Conservation (phyloP, 805 yeast genomes). For the Metschnikowia shivogae region DNA sequence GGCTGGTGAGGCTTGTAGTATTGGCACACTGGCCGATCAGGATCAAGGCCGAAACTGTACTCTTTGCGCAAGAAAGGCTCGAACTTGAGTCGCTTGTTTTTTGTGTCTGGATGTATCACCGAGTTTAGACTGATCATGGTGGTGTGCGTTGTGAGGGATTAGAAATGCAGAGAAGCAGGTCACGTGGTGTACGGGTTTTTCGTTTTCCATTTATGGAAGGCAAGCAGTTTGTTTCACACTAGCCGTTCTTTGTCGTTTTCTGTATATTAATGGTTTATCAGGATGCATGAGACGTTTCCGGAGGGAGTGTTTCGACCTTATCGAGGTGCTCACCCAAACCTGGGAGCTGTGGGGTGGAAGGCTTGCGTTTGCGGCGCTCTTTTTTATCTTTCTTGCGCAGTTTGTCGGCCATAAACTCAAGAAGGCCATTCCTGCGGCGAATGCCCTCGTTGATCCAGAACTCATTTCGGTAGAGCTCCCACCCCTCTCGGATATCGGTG, state of each 20-base stretch:
- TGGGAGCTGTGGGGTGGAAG: slow-evolving; percentile 10
- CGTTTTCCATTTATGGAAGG: slow-evolving; percentile 29
- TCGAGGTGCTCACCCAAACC: slow-evolving; percentile 10
- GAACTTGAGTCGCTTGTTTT: slow-evolving; percentile 50
- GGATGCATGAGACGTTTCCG: slow-evolving; percentile 3
- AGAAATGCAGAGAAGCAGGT: neutral
- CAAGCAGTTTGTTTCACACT: slow-evolving; percentile 11
- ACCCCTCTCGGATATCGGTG: slow-evolving; percentile 81
- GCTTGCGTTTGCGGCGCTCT: slow-evolving; percentile 28
- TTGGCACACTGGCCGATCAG: slow-evolving; percentile 80
- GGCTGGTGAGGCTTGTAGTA: slow-evolving; percentile 55
- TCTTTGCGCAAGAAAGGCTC: slow-evolving; percentile 81
- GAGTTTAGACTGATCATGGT: slow-evolving; percentile 37
- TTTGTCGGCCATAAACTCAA: slow-evolving; percentile 24
- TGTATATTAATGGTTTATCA: slow-evolving; percentile 21
- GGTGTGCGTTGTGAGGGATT: neutral
- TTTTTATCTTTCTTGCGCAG: slow-evolving; percentile 32
- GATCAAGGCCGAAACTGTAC: slow-evolving; percentile 77
- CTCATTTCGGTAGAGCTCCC: slow-evolving; percentile 92
- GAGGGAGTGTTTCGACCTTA: neutral
- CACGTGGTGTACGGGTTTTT: slow-evolving; percentile 22
- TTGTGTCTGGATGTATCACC: slow-evolving; percentile 39
- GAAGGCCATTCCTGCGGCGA: slow-evolving; percentile 43
- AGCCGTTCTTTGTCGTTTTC: too few relatives aligned
- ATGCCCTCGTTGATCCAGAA: slow-evolving; percentile 87